Conservation (phyloP, 1,139 yeast genomes). For the Zygoascus meyerae region DNA sequence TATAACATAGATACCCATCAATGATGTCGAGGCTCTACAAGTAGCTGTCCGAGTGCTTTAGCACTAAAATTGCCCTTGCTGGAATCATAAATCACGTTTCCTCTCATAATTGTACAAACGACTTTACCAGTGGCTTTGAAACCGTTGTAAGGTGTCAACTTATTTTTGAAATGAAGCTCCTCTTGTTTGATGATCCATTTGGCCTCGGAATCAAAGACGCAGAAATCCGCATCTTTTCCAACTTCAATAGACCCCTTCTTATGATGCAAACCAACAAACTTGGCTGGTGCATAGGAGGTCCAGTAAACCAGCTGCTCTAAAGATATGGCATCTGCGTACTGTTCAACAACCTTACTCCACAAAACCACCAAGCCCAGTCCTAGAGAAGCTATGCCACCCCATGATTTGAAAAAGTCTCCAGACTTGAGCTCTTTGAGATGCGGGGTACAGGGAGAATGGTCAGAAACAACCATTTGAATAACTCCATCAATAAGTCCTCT, state of each 20-base stretch:
- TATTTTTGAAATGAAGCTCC: slow-evolving; percentile 70
- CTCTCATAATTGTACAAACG: slow-evolving; percentile 71
- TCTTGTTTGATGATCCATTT: slow-evolving; percentile 53
- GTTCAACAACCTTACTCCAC: slow-evolving; percentile 59
- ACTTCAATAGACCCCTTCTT: slow-evolving; percentile 62
- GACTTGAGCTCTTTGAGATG: slow-evolving; percentile 71
- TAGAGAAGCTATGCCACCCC: slow-evolving; percentile 97
- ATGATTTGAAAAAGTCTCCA: slow-evolving; percentile 86
- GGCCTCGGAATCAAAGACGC: slow-evolving; percentile 64
- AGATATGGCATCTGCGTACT: slow-evolving; percentile 33
- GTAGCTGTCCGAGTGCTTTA: slow-evolving; percentile 18
- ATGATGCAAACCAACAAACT: slow-evolving; percentile 72
- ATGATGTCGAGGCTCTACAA: slow-evolving; percentile 15
- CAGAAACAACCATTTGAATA: slow-evolving; percentile 85
- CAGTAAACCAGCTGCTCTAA: slow-evolving; percentile 63
- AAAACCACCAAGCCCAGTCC: slow-evolving; percentile 83
- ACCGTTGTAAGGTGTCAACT: slow-evolving; percentile 81
- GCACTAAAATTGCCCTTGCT: slow-evolving; percentile 16
- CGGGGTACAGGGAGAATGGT: slow-evolving; percentile 95
- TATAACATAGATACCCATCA: neutral
- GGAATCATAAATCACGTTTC: slow-evolving; percentile 54
- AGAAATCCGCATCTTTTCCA: slow-evolving; percentile 85
- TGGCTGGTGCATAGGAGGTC: slow-evolving; percentile 80
- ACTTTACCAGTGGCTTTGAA: slow-evolving; percentile 64
- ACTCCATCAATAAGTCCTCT: slow-evolving; percentile 57